Percentiles rank a stretch among this genome's conserved stretches.
Evolutionary conservation across 306 rosid genomes (phyloP).

Genomic region (Lagenaria siceraria): DNA sequence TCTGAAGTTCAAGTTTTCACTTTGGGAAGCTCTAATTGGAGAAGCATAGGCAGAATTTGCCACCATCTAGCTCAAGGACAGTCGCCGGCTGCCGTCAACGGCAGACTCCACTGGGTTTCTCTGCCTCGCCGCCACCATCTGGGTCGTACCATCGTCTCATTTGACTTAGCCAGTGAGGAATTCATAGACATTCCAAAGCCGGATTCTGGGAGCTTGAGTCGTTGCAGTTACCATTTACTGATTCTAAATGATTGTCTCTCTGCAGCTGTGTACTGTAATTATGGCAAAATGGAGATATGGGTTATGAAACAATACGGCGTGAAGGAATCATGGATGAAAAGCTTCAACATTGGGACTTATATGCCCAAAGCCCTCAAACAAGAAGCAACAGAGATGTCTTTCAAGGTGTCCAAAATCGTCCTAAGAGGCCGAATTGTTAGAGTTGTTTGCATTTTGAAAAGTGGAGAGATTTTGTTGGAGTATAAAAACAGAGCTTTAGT

Average conservation of each 20-base stretch:
- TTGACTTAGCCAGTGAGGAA: constrained; percentile 26
- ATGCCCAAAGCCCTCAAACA: constrained; percentile 18
- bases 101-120: constrained; percentile 39
- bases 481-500: constrained; percentile 26
- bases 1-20: constrained; percentile 23
- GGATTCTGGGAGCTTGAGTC: not conserved
- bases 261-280: constrained; percentile 14
- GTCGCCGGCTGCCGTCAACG: constrained; percentile 22
- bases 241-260: constrained; percentile 26
- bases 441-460: constrained; percentile 20
- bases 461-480: constrained; percentile 28
- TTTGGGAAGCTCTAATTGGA: constrained; percentile 28
- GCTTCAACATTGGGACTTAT: constrained; percentile 12
- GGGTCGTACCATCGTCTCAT: constrained; percentile 23
- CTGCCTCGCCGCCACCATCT: constrained; percentile 7
- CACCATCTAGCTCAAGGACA: constrained; percentile 20
- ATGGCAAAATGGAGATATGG: constrained; percentile 34
- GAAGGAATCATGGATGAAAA: constrained; percentile 25
- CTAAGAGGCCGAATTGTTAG: constrained; percentile 10
- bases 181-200: constrained; percentile 27
- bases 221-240: constrained; percentile 18
- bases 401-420: constrained; percentile 7
- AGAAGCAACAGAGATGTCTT: constrained; percentile 4
- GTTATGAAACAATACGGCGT: constrained; percentile 30
- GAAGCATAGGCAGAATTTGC: constrained; percentile 16